These are phyloP conservation scores for Verticillium longisporum DNA, from an alignment of 2,329 filamentous ascomycete genomes.

Conservation along the genomic window DNA sequence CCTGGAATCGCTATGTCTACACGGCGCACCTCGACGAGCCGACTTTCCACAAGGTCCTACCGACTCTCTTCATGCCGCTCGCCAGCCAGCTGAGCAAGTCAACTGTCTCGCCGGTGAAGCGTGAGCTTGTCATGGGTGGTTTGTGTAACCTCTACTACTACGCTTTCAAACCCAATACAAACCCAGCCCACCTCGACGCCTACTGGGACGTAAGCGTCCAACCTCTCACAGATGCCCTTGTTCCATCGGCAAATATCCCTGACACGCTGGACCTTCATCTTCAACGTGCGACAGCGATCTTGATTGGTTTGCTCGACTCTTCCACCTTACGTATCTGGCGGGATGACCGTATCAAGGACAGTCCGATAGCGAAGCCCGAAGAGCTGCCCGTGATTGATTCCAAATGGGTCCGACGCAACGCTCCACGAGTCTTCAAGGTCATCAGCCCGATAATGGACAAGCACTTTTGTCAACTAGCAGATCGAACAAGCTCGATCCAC, in stretches of 20 bases:
- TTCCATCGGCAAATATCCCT: slow-evolving; percentile 17
- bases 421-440: slow-evolving; percentile 56
- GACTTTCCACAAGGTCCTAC: slow-evolving; percentile 45
- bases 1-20: slow-evolving; percentile 82
- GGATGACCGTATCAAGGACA: slow-evolving; percentile 61
- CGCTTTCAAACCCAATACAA: slow-evolving; percentile 63
- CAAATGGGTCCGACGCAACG: slow-evolving; percentile 77
- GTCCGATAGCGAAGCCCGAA: slow-evolving; percentile 51
- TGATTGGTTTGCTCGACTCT: slow-evolving; percentile 60
- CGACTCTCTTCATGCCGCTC: slow-evolving; percentile 57
- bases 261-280: slow-evolving; percentile 41
- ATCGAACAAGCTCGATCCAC: slow-evolving; percentile 44
- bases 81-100: slow-evolving; percentile 57
- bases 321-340: slow-evolving; percentile 60
- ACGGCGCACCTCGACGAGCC: slow-evolving; percentile 58
- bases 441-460: slow-evolving; percentile 53
- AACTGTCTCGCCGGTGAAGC: slow-evolving; percentile 43
- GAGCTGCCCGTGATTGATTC: slow-evolving; percentile 80
- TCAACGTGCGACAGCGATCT: slow-evolving; percentile 57
- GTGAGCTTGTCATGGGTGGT: slow-evolving; percentile 54
- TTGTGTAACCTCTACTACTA: slow-evolving; percentile 82
- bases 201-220: slow-evolving; percentile 74
- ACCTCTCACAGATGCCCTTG: slow-evolving; percentile 38
- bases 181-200: slow-evolving; percentile 58
- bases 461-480: slow-evolving; percentile 55